Evolutionary conservation across 768 basidiomycete species (phyloP).

Genomic region (Hypholoma sublateritium): DNA sequence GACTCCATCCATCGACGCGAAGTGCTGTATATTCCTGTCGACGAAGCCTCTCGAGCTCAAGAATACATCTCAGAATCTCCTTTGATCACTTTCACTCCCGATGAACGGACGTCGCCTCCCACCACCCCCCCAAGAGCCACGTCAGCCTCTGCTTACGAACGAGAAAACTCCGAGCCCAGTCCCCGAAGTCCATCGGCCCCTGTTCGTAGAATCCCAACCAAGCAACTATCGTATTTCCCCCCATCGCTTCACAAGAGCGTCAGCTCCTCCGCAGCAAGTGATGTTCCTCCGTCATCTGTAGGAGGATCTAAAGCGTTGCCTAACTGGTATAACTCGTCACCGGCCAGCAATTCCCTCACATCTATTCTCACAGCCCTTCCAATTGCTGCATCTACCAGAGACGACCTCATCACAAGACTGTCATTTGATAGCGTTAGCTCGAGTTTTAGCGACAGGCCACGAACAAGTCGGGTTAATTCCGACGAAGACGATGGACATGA

Average conservation of each 20-base stretch:
- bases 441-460: constrained; percentile 38
- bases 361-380: constrained; percentile 48
- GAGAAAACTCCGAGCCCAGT: constrained; percentile 11
- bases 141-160: constrained; percentile 13
- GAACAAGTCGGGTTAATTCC: constrained; percentile 20
- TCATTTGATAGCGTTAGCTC: constrained; percentile 54
- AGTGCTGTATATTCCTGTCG: constrained; percentile 76
- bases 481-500: constrained; percentile 43
- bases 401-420: constrained; percentile 53
- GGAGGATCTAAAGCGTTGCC: constrained; percentile 16
- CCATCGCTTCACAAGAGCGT: constrained; percentile 33
- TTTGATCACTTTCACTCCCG: constrained; percentile 26
- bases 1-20: constrained; percentile 90
- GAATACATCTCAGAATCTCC: constrained; percentile 28
- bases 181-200: constrained; percentile 23
- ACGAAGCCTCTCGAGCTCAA: constrained; percentile 49
- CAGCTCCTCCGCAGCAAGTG: constrained; percentile 14
- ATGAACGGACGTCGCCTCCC: constrained; percentile 8
- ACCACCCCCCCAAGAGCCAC: constrained; percentile 5
- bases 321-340: constrained; percentile 28
- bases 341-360: constrained; percentile 35
- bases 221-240: constrained; percentile 57
- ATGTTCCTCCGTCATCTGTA: constrained; percentile 2
- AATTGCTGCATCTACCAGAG: constrained; percentile 51
- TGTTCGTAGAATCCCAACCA: constrained; percentile 47